A percentile compares a stretch with the other conserved stretches of the same genome.
Conservation (phyloP, 257 asterid species). For the Pogostemon cablin region DNA sequence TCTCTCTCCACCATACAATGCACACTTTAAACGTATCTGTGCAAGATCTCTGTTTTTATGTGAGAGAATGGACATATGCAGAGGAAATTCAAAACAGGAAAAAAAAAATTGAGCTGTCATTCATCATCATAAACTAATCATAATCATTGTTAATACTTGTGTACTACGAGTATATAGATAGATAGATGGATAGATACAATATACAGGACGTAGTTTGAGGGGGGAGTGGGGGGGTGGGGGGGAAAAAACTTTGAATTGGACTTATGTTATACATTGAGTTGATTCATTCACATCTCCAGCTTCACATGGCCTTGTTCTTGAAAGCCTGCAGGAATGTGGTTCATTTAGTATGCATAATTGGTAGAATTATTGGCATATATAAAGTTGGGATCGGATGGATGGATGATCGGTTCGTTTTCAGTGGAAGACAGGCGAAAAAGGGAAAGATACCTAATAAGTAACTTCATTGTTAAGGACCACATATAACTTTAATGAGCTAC, state of each 20-base stretch:
- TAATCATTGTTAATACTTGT: conserved; percentile 42
- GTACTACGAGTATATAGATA: conserved; percentile 26
- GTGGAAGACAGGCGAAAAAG: conserved; percentile 41
- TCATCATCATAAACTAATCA: conserved; percentile 32
- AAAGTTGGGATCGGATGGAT: conserved; percentile 12
- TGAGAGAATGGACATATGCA: background rate
- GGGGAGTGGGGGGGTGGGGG: conserved; percentile 22
- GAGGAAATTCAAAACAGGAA: conserved; percentile 22
- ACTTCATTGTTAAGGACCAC: conserved; percentile 41
- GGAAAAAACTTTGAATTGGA: conserved; percentile 30
- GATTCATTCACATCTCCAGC: conserved; percentile 65
- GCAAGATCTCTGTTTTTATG: background rate
- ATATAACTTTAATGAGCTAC: conserved; percentile 22
- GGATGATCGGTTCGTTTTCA: conserved; percentile 34
- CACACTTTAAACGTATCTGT: background rate
- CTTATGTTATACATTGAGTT: conserved; percentile 25
- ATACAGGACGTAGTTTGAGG: conserved; percentile 34
- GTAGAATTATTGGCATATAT: conserved; percentile 22
- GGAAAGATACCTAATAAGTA: conserved; percentile 43
- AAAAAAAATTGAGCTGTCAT: conserved; percentile 25
- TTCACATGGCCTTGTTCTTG: conserved; percentile 54
- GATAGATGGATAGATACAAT: conserved; percentile 32
- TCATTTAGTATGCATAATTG: background rate
- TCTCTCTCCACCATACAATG: background rate
- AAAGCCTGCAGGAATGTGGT: conserved; percentile 48